Evolutionary conservation across 75 land plant genomes (phyloP), one percentile per base, ranked within the genome.

Genomic region (Larix kaempferi): DNA sequence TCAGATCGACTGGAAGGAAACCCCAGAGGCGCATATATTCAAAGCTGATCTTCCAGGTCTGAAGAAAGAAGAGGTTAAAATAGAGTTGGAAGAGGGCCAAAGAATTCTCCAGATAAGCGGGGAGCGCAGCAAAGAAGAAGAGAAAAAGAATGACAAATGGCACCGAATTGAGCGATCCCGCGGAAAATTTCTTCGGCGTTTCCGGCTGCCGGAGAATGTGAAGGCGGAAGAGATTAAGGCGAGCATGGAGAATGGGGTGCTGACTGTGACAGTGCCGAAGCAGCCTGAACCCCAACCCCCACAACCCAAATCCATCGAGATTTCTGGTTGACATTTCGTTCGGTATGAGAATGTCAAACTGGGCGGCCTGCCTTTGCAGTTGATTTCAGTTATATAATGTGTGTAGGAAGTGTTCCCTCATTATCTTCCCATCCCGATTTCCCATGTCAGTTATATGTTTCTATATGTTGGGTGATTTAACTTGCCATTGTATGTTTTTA

Each of bases 1-100:
- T 14, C 60, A 71, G 52, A 82, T 87, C 19, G 89, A 87, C 44
- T 84, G 84, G 86, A 84, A 81, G 78, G 89, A 84, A 78, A 87
- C 86, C 4, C 82, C 81, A 54, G 86, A 84, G 16, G 79, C 79
- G 21, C 89, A 87, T 39, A 71, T 87, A 3, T 87, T 84, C 86
- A 76, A 87, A 33, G 89, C 83, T 19, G 86, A 87, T 37, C 86
- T 87, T 17, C 86, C 86, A 27, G 86, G 81, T 17, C 78, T 80
- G 37, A 75, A 33, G 57, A 77, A 33, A 57, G 73, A 77, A 4
- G 82, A 65, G 54, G 80, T 77, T 72, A 77, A 81, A 33, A 56
- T 66, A 25, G 37, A 77, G 72, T 3, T 69, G 56, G 81, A 77
- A 1, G 57, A 79, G 15, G 81, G 79, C n/a, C 82, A 75, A 54